Conservation (phyloP, 2,329 filamentous ascomycete species). For the Fusarium brachygibbosum region DNA sequence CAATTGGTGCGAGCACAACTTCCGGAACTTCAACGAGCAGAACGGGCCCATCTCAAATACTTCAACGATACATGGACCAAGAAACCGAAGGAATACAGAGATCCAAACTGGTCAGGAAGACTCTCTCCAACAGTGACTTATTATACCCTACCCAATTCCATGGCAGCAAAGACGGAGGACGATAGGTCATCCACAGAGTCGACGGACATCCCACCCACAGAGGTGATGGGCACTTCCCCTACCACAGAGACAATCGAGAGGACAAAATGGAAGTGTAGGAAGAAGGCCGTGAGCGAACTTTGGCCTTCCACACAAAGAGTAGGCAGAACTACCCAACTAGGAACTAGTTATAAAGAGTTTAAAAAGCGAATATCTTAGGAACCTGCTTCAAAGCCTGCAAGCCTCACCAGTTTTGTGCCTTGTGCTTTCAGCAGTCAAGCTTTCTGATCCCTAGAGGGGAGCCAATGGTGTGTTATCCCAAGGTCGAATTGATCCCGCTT, state of each 20-base stretch:
- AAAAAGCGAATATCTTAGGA: neutral
- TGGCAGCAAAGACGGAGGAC: neutral
- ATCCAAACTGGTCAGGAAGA: neutral
- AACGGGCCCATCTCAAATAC: neutral
- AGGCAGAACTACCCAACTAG: too few species aligned
- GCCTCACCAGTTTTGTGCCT: neutral
- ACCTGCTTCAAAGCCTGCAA: neutral
- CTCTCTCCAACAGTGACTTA: neutral
- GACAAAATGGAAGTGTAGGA: too few species aligned
- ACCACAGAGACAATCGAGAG: too few species aligned
- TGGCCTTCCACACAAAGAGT: too few species aligned
- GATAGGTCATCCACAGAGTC: neutral
- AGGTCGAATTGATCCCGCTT: neutral
- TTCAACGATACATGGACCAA: neutral
- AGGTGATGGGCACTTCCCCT: too few species aligned
- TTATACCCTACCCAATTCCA: neutral
- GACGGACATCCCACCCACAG: too few species aligned
- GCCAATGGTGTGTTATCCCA: neutral
- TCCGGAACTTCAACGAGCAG: neutral
- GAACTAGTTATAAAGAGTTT: neutral
- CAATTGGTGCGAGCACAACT: neutral
- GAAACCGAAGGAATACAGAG: neutral
- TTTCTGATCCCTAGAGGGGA: neutral
- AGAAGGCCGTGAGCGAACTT: too few species aligned
- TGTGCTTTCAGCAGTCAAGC: neutral